These are phyloP conservation scores for Colletotrichum aenigma DNA, from an alignment of 2,329 filamentous ascomycete genomes.

Conservation along the genomic window DNA sequence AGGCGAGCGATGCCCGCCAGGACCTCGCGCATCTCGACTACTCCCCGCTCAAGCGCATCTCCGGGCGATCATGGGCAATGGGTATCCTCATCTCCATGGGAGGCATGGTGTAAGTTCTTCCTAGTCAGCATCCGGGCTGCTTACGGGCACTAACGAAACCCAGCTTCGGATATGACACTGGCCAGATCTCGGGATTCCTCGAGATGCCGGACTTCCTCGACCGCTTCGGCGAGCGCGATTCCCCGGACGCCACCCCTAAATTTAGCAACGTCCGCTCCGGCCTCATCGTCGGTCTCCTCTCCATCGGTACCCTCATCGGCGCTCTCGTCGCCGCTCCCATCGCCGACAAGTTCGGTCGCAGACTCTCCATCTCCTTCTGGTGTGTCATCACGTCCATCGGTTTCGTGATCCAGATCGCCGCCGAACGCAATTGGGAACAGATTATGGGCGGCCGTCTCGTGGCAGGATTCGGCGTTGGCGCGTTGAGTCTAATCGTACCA, in stretches of 20 bases:
- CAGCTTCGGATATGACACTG: conserved; percentile 53
- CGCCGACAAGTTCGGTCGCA: conserved; percentile 68
- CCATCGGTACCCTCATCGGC: conserved; percentile 65
- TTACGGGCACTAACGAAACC: neutral
- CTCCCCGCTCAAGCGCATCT: conserved; percentile 45
- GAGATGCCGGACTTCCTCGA: conserved; percentile 61
- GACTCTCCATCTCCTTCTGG: conserved; percentile 65
- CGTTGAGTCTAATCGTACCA: conserved; percentile 67
- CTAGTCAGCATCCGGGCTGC: fast-evolving
- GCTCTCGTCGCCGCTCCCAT: conserved; percentile 65
- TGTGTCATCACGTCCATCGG: conserved; percentile 66
- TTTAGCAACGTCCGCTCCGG: conserved; percentile 62
- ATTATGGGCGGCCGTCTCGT: conserved; percentile 69
- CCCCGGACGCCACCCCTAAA: conserved; percentile 38
- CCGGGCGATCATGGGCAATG: conserved; percentile 39
- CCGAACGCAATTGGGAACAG: conserved; percentile 63
- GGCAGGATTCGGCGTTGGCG: conserved; percentile 71
- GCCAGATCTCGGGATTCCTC: conserved; percentile 61
- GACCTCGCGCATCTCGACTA: conserved; percentile 47
- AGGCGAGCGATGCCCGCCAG: conserved; percentile 32
- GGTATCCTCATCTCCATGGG: conserved; percentile 49
- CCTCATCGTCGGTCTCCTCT: conserved; percentile 62
- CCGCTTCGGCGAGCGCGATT: conserved; percentile 49
- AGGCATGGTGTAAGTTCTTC: conserved; percentile 42
- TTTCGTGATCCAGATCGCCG: conserved; percentile 70